Evolutionary conservation across 805 yeast species (phyloP).

Genomic region (Candida andamanensis): DNA sequence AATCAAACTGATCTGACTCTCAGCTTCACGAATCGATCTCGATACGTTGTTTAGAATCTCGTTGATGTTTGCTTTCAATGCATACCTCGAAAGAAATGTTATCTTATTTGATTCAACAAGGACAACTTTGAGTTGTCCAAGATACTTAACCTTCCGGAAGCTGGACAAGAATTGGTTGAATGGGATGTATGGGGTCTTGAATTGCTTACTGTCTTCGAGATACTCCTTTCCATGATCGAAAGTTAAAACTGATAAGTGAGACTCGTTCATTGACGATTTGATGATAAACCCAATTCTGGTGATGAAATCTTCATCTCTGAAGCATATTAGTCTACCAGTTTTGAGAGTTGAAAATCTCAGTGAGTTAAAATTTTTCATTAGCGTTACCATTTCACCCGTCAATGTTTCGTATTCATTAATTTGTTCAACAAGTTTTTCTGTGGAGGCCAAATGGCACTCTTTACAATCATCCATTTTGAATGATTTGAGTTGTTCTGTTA

Average conservation of each 20-base stretch:
- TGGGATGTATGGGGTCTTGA: slow-evolving; percentile 36
- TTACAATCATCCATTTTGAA: slow-evolving; percentile 34
- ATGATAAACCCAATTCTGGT: slow-evolving; percentile 52
- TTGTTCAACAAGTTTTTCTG: slow-evolving; percentile 42
- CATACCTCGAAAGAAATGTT: slow-evolving; percentile 39
- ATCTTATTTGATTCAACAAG: slow-evolving; percentile 38
- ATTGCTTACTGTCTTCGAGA: slow-evolving; percentile 17
- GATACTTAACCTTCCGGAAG: slow-evolving; percentile 31
- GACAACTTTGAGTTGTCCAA: slow-evolving; percentile 29
- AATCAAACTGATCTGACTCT: slow-evolving; percentile 28
- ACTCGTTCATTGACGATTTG: slow-evolving; percentile 32
- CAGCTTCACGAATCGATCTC: slow-evolving; percentile 31
- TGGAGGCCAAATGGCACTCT: slow-evolving; percentile 32
- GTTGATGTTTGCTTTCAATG: slow-evolving; percentile 27
- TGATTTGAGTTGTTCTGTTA: slow-evolving; percentile 42
- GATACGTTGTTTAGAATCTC: slow-evolving; percentile 32
- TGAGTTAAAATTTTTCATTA: slow-evolving; percentile 42
- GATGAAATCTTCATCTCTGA: slow-evolving; percentile 41
- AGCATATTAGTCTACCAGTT: slow-evolving; percentile 56
- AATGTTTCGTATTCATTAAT: slow-evolving; percentile 42
- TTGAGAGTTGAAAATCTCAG: slow-evolving; percentile 43
- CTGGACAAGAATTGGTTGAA: slow-evolving; percentile 27
- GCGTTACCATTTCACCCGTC: slow-evolving; percentile 43
- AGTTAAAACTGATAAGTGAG: slow-evolving; percentile 34
- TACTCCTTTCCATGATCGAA: slow-evolving; percentile 40